Evolutionary conservation across 768 basidiomycete genomes (phyloP).

Genomic region (Albatrellus ellisii): DNA sequence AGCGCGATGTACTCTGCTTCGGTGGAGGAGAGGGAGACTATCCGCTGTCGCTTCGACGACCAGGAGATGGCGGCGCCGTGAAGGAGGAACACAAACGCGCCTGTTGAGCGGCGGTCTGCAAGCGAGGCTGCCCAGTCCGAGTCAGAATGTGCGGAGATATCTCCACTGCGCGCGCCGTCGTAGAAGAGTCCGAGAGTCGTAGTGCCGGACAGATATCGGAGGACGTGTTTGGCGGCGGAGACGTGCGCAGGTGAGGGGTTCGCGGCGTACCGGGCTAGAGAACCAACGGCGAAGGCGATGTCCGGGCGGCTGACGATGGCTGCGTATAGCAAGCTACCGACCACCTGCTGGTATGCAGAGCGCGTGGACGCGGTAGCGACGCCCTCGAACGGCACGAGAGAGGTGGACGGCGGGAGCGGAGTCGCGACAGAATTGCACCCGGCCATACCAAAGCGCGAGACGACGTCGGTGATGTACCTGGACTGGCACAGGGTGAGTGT

Average conservation of each 20-base stretch:
- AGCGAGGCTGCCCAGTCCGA: too few relatives aligned
- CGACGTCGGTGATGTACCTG: background rate
- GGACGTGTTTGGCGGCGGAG: slow-evolving; percentile 24
- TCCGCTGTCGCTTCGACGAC: slow-evolving; percentile 26
- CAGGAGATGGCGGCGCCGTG: slow-evolving; percentile 26
- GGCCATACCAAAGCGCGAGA: background rate
- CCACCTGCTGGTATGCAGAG: slow-evolving; percentile 18
- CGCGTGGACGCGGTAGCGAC: too few relatives aligned
- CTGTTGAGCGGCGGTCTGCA: too few relatives aligned
- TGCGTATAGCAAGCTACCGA: slow-evolving; percentile 24
- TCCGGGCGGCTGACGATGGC: slow-evolving; percentile 24
- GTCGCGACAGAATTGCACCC: background rate
- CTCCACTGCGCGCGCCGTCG: too few relatives aligned
- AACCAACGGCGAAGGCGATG: slow-evolving; percentile 24
- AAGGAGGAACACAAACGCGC: too few relatives aligned
- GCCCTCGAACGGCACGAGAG: too few relatives aligned
- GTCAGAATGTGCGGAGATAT: too few relatives aligned
- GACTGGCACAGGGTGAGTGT: background rate
- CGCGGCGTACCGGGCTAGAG: slow-evolving; percentile 20
- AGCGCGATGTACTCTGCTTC: slow-evolving; percentile 33
- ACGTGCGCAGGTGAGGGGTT: slow-evolving; percentile 25
- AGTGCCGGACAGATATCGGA: slow-evolving; percentile 28
- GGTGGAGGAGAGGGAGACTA: slow-evolving; percentile 25
- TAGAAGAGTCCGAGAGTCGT: too few relatives aligned
- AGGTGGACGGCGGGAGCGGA: too few relatives aligned